Evolutionary conservation across 1,139 yeast species (phyloP).

Genomic region (Saccharomycopsis hybrid): DNA sequence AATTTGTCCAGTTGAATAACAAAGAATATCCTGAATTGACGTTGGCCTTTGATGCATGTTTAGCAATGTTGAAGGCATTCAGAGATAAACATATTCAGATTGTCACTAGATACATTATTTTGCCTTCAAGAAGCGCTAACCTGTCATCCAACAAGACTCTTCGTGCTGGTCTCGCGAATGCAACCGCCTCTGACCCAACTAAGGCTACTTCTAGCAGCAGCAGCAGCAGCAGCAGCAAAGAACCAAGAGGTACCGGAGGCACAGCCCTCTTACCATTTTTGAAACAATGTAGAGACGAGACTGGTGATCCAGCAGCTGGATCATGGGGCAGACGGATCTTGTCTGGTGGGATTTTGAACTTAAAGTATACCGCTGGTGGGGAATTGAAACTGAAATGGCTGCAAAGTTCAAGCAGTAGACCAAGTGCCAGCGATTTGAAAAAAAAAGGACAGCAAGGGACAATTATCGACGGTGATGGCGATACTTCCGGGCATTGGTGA

Average conservation of each 20-base stretch:
- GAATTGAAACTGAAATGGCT: not conserved
- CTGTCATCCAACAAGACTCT: constrained; percentile 46
- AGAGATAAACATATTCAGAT: constrained; percentile 91
- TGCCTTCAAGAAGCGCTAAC: constrained; percentile 59
- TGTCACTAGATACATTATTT: constrained; percentile 76
- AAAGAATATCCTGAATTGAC: constrained; percentile 49
- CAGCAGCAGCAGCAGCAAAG: constrained; percentile 19
- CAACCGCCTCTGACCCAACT: constrained; percentile 10
- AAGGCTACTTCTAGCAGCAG: too few relatives aligned
- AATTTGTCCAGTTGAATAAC: constrained; percentile 37
- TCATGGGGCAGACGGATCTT: constrained; percentile 78
- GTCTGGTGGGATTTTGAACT: constrained; percentile 46
- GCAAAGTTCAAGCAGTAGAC: not conserved
- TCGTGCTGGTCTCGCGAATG: constrained; percentile 53
- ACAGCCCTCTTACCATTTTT: constrained; percentile 85
- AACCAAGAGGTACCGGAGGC: constrained; percentile 80
- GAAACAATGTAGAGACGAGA: constrained; percentile 93
- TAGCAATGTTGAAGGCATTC: constrained; percentile 82
- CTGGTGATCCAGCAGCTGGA: constrained; percentile 89
- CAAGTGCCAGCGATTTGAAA: not conserved
- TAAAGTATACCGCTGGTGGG: constrained; percentile 13
- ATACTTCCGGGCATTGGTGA: not conserved
- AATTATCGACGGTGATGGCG: not conserved
- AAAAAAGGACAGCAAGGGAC: too few relatives aligned
- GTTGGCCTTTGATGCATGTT: constrained; percentile 79